A percentile compares a stretch with the other conserved stretches of the same genome.
These are phyloP conservation scores for Citropsis articulata DNA, from an alignment of 345 rosid genomes.

Conservation along the genomic window DNA sequence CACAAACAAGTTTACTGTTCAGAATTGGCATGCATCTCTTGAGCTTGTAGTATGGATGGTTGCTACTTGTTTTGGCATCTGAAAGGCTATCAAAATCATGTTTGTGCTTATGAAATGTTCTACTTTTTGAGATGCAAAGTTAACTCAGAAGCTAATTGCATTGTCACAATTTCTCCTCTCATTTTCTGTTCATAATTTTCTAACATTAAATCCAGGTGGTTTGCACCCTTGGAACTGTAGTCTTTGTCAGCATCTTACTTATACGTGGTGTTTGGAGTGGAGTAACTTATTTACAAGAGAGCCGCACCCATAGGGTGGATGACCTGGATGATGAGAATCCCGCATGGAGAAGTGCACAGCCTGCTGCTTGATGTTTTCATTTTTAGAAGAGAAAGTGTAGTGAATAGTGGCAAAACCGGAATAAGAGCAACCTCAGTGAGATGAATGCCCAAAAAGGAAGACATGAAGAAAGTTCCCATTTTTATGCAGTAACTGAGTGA, in stretches of 20 bases:
- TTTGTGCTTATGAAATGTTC: not conserved
- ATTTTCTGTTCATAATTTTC: not conserved
- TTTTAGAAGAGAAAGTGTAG: not conserved
- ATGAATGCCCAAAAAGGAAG: not conserved
- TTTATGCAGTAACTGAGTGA: not conserved
- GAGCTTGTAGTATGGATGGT: not conserved
- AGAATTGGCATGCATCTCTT: not conserved
- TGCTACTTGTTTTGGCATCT: not conserved
- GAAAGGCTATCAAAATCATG: not conserved
- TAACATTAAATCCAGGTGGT: conserved; percentile 41
- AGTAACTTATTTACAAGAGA: conserved; percentile 49
- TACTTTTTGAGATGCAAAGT: too few relatives aligned
- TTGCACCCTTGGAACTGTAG: conserved; percentile 67
- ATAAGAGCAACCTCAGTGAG: not conserved
- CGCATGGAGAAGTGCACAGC: conserved; percentile 48
- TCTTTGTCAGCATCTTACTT: conserved; percentile 62
- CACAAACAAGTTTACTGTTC: not conserved
- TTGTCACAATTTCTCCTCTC: not conserved
- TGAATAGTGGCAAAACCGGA: not conserved
- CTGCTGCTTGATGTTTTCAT: conserved; percentile 31
- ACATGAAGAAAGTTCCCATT: not conserved
- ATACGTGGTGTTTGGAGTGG: conserved; percentile 60
- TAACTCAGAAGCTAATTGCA: not conserved
- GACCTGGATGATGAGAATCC: conserved; percentile 33
- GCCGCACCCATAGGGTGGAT: conserved; percentile 26